phyloP scores from a whole-genome alignment of 306 rosid species.

The Cicer judaicum region DNA sequence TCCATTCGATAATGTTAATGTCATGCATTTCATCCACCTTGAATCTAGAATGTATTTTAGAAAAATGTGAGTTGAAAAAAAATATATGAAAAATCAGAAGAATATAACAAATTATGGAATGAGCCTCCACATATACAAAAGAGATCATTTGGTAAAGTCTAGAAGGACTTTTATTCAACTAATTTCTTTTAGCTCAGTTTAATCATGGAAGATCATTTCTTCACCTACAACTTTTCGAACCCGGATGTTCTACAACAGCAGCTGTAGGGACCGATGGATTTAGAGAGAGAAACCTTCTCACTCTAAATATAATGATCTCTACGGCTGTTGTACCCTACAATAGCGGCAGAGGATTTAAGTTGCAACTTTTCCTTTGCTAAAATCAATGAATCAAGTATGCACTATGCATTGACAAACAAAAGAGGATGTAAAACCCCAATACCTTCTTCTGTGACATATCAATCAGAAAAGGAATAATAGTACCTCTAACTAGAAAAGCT shows the following conservation, averaged over 20 bases:
- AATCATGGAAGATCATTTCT: neutral
- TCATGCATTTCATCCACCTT: conserved; percentile 39
- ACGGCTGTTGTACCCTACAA: too few species aligned
- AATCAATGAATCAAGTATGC: neutral
- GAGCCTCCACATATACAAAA: neutral
- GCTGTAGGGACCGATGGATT: too few species aligned
- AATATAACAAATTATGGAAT: neutral
- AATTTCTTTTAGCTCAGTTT: conserved; percentile 1
- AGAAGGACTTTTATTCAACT: neutral
- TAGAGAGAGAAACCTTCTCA: too few species aligned
- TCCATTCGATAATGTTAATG: conserved; percentile 42
- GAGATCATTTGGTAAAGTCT: neutral
- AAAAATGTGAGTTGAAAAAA: conserved; percentile 18
- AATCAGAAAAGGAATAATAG: conserved; percentile 9
- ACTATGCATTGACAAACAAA: neutral
- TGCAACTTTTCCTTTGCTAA: neutral
- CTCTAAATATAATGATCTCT: too few species aligned
- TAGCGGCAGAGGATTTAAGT: too few species aligned
- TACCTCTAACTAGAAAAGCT: conserved; percentile 4
- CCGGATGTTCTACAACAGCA: too few species aligned
- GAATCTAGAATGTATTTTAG: conserved; percentile 44
- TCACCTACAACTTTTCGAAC: conserved; percentile 9
- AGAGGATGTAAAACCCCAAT: neutral
- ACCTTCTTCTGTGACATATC: neutral
- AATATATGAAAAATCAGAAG: neutral